phyloP scores from a whole-genome alignment of 2,329 filamentous ascomycete genomes.

The Aspergillus sp. region DNA sequence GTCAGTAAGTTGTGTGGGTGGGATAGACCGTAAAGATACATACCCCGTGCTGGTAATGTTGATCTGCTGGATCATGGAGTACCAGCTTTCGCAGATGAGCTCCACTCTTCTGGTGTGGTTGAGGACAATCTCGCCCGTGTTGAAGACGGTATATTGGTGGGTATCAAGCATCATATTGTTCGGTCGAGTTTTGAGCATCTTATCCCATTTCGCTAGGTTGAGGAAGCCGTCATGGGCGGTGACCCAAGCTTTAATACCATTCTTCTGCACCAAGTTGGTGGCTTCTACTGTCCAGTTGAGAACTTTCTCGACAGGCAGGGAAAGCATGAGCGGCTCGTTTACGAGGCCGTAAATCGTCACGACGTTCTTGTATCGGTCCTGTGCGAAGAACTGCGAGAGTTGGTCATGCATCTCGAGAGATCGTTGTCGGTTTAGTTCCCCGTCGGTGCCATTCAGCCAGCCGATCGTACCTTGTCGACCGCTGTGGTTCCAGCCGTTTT shows the following conservation, averaged over 20 bases:
- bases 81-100: constrained; percentile 88
- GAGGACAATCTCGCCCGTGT: constrained; percentile 78
- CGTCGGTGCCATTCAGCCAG: constrained; percentile 91
- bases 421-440: constrained; percentile 73
- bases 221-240: constrained; percentile 96
- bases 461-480: constrained; percentile 76
- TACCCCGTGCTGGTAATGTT: constrained; percentile 70
- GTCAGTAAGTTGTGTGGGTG: neutral
- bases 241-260: constrained; percentile 71
- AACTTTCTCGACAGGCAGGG: constrained; percentile 65
- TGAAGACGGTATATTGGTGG: constrained; percentile 98
- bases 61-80: constrained; percentile 70
- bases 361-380: constrained; percentile 88
- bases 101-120: constrained; percentile 80
- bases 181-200: constrained; percentile 69
- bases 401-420: constrained; percentile 85
- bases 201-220: constrained; percentile 88
- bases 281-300: constrained; percentile 77
- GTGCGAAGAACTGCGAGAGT: constrained; percentile 88
- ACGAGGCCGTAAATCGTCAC: constrained; percentile 89
- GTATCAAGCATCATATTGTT: constrained; percentile 82
- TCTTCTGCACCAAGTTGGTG: constrained; percentile 70
- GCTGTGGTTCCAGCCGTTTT: constrained; percentile 98
- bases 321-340: constrained; percentile 90
- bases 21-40: no score